Percentiles rank a stretch among this genome's conserved stretches.
Evolutionary conservation across 2,329 filamentous ascomycete species (phyloP).

Genomic region (Raffaelea ambrosiae): DNA sequence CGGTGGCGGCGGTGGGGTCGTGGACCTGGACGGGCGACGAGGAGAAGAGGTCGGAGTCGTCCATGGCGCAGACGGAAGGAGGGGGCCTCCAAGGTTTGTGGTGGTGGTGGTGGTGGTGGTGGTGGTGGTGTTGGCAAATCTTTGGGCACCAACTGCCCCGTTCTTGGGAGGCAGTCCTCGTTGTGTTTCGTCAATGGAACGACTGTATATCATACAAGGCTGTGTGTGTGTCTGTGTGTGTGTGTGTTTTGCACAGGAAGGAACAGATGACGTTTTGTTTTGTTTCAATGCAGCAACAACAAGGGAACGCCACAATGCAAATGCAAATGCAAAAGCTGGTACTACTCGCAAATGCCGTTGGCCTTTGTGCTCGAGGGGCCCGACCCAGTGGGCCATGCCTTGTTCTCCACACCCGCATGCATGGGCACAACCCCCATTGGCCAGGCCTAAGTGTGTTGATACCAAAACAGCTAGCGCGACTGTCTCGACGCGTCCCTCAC

Average conservation of each 20-base stretch:
- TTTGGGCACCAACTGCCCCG: too few species aligned
- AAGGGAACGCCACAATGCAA: too few species aligned
- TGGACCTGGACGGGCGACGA: constrained; percentile 13
- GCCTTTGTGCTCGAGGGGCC: background rate
- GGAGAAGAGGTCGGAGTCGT: constrained; percentile 15
- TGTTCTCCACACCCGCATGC: background rate
- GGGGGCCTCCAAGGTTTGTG: background rate
- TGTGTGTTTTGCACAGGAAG: background rate
- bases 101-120: too few species aligned
- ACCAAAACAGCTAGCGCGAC: constrained; percentile 1
- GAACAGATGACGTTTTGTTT: constrained; percentile 6
- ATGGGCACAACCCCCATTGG: constrained; percentile 5
- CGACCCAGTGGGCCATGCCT: background rate
- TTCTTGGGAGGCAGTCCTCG: too few species aligned
- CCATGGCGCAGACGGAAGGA: constrained; percentile 8
- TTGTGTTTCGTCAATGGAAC: background rate
- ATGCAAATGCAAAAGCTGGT: background rate
- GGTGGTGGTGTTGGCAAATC: too few species aligned
- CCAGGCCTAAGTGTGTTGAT: background rate
- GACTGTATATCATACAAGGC: too few species aligned
- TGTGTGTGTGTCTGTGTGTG: background rate
- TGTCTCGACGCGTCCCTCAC: constrained; percentile 8
- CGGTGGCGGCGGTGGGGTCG: constrained; percentile 14
- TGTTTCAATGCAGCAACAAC: background rate
- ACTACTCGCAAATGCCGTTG: background rate